Evolutionary conservation across 2,329 filamentous ascomycete genomes (phyloP).

Genomic region (Neonectria magnoliae): DNA sequence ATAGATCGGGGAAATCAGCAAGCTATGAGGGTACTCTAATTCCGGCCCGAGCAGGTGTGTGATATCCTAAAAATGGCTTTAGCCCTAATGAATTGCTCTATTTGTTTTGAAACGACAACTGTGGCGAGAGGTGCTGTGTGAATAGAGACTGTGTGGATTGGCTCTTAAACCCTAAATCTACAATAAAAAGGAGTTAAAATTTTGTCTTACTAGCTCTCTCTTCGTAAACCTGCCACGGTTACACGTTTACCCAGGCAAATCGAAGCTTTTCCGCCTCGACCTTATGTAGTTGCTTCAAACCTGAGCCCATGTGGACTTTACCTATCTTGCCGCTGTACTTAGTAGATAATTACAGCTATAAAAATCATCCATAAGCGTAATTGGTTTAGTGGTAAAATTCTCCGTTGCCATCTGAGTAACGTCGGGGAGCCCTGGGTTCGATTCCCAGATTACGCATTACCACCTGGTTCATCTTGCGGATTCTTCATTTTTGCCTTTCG

Average conservation of each 20-base stretch:
- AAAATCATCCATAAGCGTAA: background rate
- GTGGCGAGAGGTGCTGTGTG: background rate
- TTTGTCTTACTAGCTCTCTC: background rate
- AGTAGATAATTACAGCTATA: fast-evolving
- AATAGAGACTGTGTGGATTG: too few species aligned
- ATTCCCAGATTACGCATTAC: conserved; percentile 19
- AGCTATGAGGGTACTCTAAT: background rate
- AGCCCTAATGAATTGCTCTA: background rate
- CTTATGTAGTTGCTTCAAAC: background rate
- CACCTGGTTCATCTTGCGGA: background rate
- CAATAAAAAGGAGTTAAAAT: background rate
- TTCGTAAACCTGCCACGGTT: background rate
- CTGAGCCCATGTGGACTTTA: too few species aligned
- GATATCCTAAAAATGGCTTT: background rate
- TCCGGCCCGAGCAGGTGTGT: background rate
- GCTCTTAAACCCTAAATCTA: background rate
- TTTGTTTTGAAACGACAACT: background rate
- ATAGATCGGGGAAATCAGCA: background rate
- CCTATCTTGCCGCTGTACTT: background rate
- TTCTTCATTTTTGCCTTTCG: background rate
- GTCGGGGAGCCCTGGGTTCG: conserved; percentile 23
- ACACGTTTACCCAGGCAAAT: background rate
- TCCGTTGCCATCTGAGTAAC: conserved; percentile 19
- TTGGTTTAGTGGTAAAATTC: conserved; percentile 24
- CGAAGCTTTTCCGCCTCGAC: background rate